Evolutionary conservation across 1,284 basidiomycete species (phyloP), one percentile per base, ranked within the genome.

Genomic region (Rhizoctonia solani): DNA sequence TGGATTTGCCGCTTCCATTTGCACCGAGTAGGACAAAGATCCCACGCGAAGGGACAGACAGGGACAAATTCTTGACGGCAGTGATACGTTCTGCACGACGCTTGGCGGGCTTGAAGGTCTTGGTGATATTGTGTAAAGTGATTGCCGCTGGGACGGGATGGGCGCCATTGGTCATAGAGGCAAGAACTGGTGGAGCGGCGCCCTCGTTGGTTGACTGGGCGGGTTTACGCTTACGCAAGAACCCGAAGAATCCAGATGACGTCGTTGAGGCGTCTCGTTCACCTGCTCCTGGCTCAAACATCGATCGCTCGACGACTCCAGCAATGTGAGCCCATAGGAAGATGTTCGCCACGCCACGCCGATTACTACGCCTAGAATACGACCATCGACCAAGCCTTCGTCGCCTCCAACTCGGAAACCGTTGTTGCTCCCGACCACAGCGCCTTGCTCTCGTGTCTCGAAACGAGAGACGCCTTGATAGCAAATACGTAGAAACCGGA

Each of bases 1-100:
- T 92, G 0, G 87, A 89, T 76, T 92, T 92, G n/a, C 90, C 90
- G 1, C 88, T 88, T 3, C 89, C 90, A 69, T 74, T 74, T 16
- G 74, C 53, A 13, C 90, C 90, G 3, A 92, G 78, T 5, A 92
- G 77, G 14, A 91, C 89, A 72, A 87, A 91, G 37, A 92, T 89
- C 8, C 87, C 88, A 14, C 78, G 80, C 71, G 85, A 84, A 1
- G 88, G 88, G 5, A 91, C 81, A 68, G 86, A 81, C 54, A 90
- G 75, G 0, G 84, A 84, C 25, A 90, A 81, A 71, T 88, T 84
- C 1, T 78, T 77, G 21, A 91, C 81, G 0, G 89, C 89, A 0
- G 81, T 84, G 11, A 89, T 82, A 67, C 70, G 27, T 23, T 44
- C 29, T n/a, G 59, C 59, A 13, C 37, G 21, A 14, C 49, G 34